Percentiles rank a stretch among this genome's conserved stretches.
These are phyloP conservation scores for Pluteus cervinus DNA, from an alignment of 768 basidiomycete species.

Conservation along the genomic window DNA sequence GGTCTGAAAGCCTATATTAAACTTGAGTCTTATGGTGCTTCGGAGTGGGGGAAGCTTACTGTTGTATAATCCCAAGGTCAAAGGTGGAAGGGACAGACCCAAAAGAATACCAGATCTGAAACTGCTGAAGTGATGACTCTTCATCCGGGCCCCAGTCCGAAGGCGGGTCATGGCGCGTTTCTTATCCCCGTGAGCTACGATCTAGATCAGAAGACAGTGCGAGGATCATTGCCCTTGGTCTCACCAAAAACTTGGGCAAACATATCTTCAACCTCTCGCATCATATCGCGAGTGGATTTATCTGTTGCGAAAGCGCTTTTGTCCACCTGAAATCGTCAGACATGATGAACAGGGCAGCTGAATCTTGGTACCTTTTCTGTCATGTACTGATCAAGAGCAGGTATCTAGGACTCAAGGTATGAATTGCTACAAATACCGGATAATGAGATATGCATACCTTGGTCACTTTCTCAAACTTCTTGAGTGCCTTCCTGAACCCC, in stretches of 20 bases:
- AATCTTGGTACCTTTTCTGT: constrained; percentile 59
- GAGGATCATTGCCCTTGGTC: constrained; percentile 19
- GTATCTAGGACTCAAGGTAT: constrained; percentile 42
- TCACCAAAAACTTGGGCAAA: constrained; percentile 75
- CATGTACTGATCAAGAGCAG: constrained; percentile 74
- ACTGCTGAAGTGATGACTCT: constrained; percentile 63
- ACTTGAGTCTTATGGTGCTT: background rate
- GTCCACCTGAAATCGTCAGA: constrained; percentile 42
- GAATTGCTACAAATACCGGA: background rate
- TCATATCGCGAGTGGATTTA: constrained; percentile 53
- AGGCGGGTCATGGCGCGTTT: constrained; percentile 72
- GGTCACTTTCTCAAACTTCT: constrained; percentile 81
- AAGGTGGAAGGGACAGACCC: constrained; percentile 67
- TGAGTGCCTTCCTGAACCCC: constrained; percentile 82
- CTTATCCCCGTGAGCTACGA: constrained; percentile 57
- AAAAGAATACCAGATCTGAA: constrained; percentile 71
- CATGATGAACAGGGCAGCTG: background rate
- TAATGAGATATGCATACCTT: constrained; percentile 32
- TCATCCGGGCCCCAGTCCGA: constrained; percentile 42
- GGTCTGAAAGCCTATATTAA: constrained; percentile 44
- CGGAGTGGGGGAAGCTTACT: constrained; percentile 30
- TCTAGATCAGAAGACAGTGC: background rate
- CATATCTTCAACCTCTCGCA: constrained; percentile 69
- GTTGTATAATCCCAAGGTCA: constrained; percentile 55
- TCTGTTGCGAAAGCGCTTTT: constrained; percentile 63